Evolutionary conservation across 345 rosid genomes (phyloP).

Genomic region (Salix koriyanagi): DNA sequence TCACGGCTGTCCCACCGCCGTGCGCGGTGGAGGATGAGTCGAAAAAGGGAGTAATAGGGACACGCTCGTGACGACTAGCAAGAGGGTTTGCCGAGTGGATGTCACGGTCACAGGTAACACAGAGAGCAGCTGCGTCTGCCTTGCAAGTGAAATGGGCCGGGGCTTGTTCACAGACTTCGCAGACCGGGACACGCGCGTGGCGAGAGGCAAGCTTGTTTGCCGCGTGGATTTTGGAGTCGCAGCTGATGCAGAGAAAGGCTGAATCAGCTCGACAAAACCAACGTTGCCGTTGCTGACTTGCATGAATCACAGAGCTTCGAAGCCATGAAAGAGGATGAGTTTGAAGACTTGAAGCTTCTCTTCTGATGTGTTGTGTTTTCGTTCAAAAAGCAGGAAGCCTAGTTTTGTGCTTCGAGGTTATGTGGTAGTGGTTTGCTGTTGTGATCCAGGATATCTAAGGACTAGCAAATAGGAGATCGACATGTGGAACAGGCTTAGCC

Average conservation of each 20-base stretch:
- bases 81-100: constrained; percentile 95
- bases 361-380: not conserved
- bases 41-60: constrained; percentile 71
- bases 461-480: constrained; percentile 7
- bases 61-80: constrained; percentile 89
- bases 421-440: not conserved
- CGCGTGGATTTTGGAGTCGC: constrained; percentile 82
- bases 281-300: constrained; percentile 81
- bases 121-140: constrained; percentile 98
- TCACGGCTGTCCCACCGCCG: constrained; percentile 26
- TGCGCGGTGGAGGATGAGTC: constrained; percentile 45
- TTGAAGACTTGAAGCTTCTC: not conserved
- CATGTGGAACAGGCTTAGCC: constrained; percentile 68
- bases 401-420: not conserved
- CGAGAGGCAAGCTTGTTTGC: constrained; percentile 94
- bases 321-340: constrained; percentile 42
- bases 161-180: constrained; percentile 98
- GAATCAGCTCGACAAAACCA: constrained; percentile 88
- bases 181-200: constrained; percentile 87
- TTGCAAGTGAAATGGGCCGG: constrained; percentile 97
- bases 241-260: constrained; percentile 77
- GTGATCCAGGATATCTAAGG: constrained; percentile 50
- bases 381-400: not conserved
- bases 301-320: constrained; percentile 90
- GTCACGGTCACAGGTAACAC: constrained; percentile 89